phyloP scores from a whole-genome alignment of 148 eudicot species.

The Rhododendron ovatum region DNA sequence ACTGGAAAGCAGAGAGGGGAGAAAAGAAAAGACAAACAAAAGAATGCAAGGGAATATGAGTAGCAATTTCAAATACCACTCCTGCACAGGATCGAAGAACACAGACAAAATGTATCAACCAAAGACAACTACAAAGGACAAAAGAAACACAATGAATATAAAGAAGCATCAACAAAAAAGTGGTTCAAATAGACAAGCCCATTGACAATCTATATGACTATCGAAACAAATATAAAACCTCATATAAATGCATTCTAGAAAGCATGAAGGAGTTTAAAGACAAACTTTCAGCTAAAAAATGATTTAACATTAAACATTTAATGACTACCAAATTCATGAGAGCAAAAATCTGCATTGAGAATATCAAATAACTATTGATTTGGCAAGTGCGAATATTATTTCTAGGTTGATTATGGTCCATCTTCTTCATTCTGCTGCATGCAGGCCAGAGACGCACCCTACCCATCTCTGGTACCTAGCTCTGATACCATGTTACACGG shows the following conservation, averaged over 20 bases:
- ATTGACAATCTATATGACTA: not conserved
- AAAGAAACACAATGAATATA: not conserved
- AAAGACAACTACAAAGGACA: not conserved
- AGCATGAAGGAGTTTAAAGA: not conserved
- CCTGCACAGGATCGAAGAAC: not conserved
- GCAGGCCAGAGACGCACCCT: too few species aligned
- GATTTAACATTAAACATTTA: not conserved
- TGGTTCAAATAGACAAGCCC: not conserved
- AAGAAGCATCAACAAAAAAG: not conserved
- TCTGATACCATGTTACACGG: too few species aligned
- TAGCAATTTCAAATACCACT: not conserved
- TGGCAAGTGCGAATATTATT: not conserved
- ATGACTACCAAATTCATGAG: not conserved
- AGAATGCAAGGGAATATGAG: not conserved
- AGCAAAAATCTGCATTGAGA: not conserved
- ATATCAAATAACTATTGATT: not conserved
- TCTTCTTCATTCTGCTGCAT: not conserved
- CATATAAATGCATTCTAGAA: not conserved
- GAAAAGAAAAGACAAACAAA: not conserved
- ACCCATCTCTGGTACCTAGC: too few species aligned
- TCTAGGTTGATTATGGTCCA: not conserved
- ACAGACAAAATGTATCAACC: not conserved
- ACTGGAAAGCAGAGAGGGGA: slow-evolving; percentile 40
- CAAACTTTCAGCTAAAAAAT: not conserved
- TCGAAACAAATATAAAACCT: not conserved